Conservation (phyloP, 495 filamentous ascomycete genomes). For the Penicillium macrosclerotiorum region DNA sequence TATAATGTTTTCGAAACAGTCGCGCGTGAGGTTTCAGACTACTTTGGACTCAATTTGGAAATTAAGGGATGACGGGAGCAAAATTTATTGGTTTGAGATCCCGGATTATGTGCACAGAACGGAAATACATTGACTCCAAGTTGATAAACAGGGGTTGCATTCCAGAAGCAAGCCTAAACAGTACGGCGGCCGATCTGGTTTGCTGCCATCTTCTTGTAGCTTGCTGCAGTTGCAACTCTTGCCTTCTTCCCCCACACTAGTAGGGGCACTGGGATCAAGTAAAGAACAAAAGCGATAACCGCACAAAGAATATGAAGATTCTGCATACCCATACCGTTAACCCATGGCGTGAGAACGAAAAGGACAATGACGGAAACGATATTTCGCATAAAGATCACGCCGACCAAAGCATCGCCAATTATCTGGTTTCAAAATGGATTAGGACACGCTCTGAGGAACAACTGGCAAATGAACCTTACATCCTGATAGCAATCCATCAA, state of each 20-base stretch:
- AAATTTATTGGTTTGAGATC: constrained; percentile 19
- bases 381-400: constrained; percentile 33
- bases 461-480: constrained; percentile 11
- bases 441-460: neutral
- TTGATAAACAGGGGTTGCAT: neutral
- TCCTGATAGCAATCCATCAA: constrained; percentile 37
- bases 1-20: constrained; percentile 16
- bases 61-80: constrained; percentile 2
- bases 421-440: constrained; percentile 18
- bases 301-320: constrained; percentile 26
- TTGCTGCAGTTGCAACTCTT: constrained; percentile 13
- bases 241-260: constrained; percentile 27
- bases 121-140: too few relatives aligned
- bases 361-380: constrained; percentile 31
- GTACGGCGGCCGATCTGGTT: constrained; percentile 22
- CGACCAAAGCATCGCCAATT: constrained; percentile 33
- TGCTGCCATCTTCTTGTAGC: constrained; percentile 20
- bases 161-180: neutral
- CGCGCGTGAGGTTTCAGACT: constrained; percentile 4
- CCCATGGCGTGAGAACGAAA: constrained; percentile 36
- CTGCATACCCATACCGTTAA: constrained; percentile 32
- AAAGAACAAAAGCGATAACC: constrained; percentile 16
- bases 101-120: neutral
- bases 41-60: constrained; percentile 7
- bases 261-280: constrained; percentile 20